phyloP scores from a whole-genome alignment of 805 yeast genomes.

The Metschnikowia aberdeeniae region DNA sequence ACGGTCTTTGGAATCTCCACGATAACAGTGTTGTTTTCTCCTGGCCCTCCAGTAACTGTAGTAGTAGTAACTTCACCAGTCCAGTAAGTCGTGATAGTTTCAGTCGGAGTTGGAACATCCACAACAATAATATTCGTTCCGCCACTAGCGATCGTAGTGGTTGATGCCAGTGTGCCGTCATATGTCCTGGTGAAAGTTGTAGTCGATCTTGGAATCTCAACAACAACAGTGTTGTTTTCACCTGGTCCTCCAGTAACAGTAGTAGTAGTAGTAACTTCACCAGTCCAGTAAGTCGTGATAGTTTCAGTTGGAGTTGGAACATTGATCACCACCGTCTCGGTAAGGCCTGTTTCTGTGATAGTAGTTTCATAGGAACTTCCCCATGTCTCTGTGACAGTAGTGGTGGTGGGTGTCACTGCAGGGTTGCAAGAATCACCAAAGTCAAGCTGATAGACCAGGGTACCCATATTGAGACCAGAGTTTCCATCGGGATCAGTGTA shows the following conservation, averaged over 20 bases:
- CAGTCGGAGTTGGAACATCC: constrained; percentile 8
- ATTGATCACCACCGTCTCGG: constrained; percentile 18
- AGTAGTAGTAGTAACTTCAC: constrained; percentile 2
- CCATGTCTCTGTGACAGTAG: constrained; percentile 16
- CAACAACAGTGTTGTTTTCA: neutral
- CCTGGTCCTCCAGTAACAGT: constrained; percentile 6
- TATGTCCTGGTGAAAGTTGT: constrained; percentile 16
- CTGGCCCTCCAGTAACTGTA: too few relatives aligned
- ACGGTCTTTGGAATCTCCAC: too few relatives aligned
- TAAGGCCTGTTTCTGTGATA: constrained; percentile 16
- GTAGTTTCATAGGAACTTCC: constrained; percentile 8
- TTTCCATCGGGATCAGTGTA: constrained; percentile 7
- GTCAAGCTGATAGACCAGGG: constrained; percentile 3
- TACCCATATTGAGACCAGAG: constrained; percentile 5
- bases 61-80: too few relatives aligned
- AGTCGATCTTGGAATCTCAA: constrained; percentile 7
- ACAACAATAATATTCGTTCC: constrained; percentile 11
- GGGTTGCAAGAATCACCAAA: constrained; percentile 3
- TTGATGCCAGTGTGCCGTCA: constrained; percentile 3
- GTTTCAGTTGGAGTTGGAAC: constrained; percentile 9
- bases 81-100: constrained; percentile 4
- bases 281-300: constrained; percentile 8
- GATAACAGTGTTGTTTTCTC: too few relatives aligned
- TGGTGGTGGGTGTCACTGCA: constrained; percentile 2
- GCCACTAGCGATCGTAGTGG: constrained; percentile 10